Conservation (phyloP, 371 early-diverging fungal species). For the Rhizopus delemar region DNA sequence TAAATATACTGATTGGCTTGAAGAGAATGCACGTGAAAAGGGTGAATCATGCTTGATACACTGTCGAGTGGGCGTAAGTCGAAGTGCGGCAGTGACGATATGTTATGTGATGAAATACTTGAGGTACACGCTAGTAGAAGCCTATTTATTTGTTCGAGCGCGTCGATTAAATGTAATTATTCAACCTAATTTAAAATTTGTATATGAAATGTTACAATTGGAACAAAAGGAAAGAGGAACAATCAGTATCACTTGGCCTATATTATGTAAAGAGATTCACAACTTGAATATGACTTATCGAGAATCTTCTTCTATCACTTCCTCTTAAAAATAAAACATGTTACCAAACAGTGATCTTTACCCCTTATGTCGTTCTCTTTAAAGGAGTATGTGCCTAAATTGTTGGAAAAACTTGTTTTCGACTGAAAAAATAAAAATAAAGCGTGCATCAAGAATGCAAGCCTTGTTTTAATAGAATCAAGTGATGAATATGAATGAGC, state of each 20-base stretch:
- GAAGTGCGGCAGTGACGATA: slow-evolving; percentile 68
- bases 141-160: slow-evolving; percentile 66
- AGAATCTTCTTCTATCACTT: slow-evolving; percentile 10
- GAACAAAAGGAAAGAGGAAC: slow-evolving; percentile 49
- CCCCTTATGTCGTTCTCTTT: no score
- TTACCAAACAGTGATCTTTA: no score
- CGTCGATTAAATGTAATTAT: slow-evolving; percentile 68
- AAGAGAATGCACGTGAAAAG: slow-evolving; percentile 39
- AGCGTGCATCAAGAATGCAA: no score
- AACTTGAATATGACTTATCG: slow-evolving; percentile 39
- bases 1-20: neutral
- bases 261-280: slow-evolving; percentile 40
- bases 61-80: slow-evolving; percentile 68
- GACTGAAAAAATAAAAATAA: slow-evolving; percentile 23
- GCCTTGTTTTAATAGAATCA: no score
- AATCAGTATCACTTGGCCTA: slow-evolving; percentile 39
- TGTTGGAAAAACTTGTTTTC: slow-evolving; percentile 35
- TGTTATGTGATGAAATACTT: slow-evolving; percentile 66
- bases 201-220: slow-evolving; percentile 67
- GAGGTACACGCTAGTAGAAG: slow-evolving; percentile 52
- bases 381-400: slow-evolving; percentile 40
- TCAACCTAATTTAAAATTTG: slow-evolving; percentile 70
- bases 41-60: slow-evolving; percentile 53
- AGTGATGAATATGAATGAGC: no score
- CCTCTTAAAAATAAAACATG: no score